These are phyloP conservation scores for cucumber (Cucumis sativus) DNA, from an alignment of 306 rosid species.

Conservation along the genomic window Cucumber_9930_V3 NC_026656.2:14761501-14762000, in stretches of 20 bases:
- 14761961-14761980: not conserved
- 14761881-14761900: not conserved
- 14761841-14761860: not conserved
- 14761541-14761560: no score
- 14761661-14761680: not conserved
- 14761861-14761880: not conserved
- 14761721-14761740: not conserved
- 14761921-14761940: not conserved
- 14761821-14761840: not conserved
- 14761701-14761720: no score
- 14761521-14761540: no score
- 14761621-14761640: not conserved
- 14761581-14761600: no score
- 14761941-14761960: not conserved
- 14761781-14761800: no score
- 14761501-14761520: no score
- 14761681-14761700: no score
- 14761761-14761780: no score
- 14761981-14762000: not conserved
- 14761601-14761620: not conserved
- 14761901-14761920: not conserved
- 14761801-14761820: not conserved
- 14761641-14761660: no score
- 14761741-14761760: no score
- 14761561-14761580: no score